These are phyloP conservation scores for Macrotyloma uniflorum DNA, from an alignment of 306 rosid species.

Conservation along the genomic window DNA sequence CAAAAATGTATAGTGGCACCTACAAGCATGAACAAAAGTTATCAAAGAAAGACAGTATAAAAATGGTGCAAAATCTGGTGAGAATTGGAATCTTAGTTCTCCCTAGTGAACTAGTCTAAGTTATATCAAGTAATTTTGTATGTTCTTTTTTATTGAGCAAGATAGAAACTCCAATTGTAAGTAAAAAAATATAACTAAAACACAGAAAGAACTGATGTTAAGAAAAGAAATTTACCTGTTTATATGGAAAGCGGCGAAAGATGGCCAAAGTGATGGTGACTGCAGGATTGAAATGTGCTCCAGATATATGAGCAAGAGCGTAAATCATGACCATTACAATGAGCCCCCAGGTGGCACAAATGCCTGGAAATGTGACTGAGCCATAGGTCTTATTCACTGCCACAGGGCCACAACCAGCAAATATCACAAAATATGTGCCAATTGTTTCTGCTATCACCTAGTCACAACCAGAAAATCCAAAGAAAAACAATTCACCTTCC, in stretches of 20 bases:
- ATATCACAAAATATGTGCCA: constrained; percentile 64
- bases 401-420: constrained; percentile 46
- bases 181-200: no score
- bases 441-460: constrained; percentile 52
- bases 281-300: constrained; percentile 67
- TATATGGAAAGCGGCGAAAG: constrained; percentile 35
- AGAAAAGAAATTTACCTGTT: not conserved
- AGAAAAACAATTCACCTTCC: not conserved
- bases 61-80: no score
- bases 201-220: no score
- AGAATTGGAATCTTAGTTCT: no score
- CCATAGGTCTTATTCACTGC: constrained; percentile 44
- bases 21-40: constrained; percentile 11
- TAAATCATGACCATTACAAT: constrained; percentile 52
- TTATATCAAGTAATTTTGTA: no score
- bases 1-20: constrained; percentile 51
- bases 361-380: constrained; percentile 38
- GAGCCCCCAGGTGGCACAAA: constrained; percentile 48
- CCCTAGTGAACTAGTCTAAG: no score
- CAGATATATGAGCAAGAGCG: constrained; percentile 56
- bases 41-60: no score
- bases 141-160: no score
- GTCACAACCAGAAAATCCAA: not conserved
- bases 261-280: constrained; percentile 58
- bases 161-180: no score